Evolutionary conservation across 768 basidiomycete genomes (phyloP), one percentile per base, ranked within the genome.

Genomic region (Rubroboletus pulcherrimus): DNA sequence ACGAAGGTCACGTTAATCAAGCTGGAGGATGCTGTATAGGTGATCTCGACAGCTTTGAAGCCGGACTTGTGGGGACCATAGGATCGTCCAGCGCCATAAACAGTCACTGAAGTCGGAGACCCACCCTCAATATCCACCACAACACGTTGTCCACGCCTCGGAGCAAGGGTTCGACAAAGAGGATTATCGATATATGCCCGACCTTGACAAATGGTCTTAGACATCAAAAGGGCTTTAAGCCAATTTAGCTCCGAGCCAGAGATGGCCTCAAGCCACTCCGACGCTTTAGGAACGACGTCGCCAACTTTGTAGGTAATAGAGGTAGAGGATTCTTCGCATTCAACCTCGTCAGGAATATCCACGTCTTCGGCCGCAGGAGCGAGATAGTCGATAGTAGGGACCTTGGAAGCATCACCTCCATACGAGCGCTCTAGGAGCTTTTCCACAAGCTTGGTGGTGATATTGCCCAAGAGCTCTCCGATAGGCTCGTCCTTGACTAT

Each of bases 401-500:
- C 81, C 50, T 81, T 80, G 54, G 77, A 81, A 63, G 76, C 77
- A 67, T 98, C 91, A 17, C 88, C 88, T 49, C 68, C 78, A 67
- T 98, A 98, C 57, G 81, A 84, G 53, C 82, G 81, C 45, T 89
- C 81, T 15, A 97, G 79, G 42, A 98, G 81, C 65, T 86, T 90
- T 64, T 85, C 71, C 51, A 91, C 83, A 53, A 99, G 89, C 15
- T 77, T 74, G 15, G 81, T 74, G 63, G 92, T 88, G 73, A 98
- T 88, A 73, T 87, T 89, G 50, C 92, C 94, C 48, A 99, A 82
- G 51, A 99, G 78, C 31, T 96, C 90, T 63, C 87, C 90, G 71
- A 98, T 88, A 7, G 97, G 94, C 72, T 96, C 93, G 65, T 99
- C 93, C 73, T 93, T 96, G 66, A 85, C 77, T 40, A 77, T 84